phyloP scores from a whole-genome alignment of 805 yeast species.

The Kluyveromyces lactis region DNA sequence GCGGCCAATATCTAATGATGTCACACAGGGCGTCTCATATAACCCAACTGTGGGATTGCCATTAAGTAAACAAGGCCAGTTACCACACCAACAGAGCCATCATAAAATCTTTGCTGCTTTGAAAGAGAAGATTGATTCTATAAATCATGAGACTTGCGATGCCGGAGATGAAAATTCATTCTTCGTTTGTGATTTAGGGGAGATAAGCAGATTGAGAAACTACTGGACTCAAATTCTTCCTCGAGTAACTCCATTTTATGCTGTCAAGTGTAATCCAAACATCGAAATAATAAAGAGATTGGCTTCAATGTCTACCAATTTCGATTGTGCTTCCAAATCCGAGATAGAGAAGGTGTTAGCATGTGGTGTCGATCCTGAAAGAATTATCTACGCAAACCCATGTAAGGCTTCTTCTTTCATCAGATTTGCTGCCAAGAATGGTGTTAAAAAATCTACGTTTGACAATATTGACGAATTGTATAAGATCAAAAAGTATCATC shows the following conservation, averaged over 20 bases:
- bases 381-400: constrained; percentile 88
- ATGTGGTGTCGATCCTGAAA: constrained; percentile 53
- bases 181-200: constrained; percentile 78
- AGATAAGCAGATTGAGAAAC: constrained; percentile 50
- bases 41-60: background rate
- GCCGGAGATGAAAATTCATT: constrained; percentile 82
- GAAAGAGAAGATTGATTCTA: constrained; percentile 30
- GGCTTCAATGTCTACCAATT: constrained; percentile 58
- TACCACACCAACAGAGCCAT: constrained; percentile 28
- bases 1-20: background rate
- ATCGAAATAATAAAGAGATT: constrained; percentile 47
- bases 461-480: constrained; percentile 80
- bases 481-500: constrained; percentile 63
- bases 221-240: constrained; percentile 65
- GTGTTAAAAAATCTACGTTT: constrained; percentile 72
- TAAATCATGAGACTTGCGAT: constrained; percentile 51
- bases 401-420: constrained; percentile 82
- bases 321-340: constrained; percentile 87
- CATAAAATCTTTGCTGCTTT: constrained; percentile 34
- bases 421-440: constrained; percentile 51
- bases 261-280: constrained; percentile 90
- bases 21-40: background rate
- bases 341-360: constrained; percentile 65
- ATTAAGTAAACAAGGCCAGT: background rate
- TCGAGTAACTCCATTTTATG: constrained; percentile 77